These are phyloP conservation scores for Tuber magnatum DNA, from an alignment of 495 filamentous ascomycete species.

Conservation along the genomic window DNA sequence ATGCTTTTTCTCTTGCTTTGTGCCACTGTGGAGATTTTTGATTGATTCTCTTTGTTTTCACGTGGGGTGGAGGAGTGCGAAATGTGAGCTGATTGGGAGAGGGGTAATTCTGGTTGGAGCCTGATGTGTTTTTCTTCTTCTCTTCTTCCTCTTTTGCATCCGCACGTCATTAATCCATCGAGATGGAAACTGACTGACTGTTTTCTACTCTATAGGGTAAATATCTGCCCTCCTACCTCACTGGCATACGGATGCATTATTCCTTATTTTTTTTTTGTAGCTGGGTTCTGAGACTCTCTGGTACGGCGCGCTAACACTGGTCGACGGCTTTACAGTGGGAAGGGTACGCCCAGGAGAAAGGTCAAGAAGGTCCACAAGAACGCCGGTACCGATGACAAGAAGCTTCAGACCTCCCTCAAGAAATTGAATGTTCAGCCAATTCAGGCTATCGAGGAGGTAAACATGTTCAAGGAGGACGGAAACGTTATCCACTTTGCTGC, in stretches of 20 bases:
- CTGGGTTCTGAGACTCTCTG: constrained; percentile 6
- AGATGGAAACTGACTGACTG: constrained; percentile 17
- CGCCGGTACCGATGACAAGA: constrained; percentile 93
- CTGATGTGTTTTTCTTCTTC: background rate
- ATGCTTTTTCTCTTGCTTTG: constrained; percentile 43
- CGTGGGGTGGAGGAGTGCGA: constrained; percentile 19
- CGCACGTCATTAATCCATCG: constrained; percentile 17
- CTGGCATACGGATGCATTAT: constrained; percentile 15
- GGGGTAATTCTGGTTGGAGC: constrained; percentile 3
- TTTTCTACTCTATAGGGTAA: constrained; percentile 41
- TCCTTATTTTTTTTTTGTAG: background rate
- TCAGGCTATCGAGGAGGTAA: constrained; percentile 98
- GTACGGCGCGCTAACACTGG: constrained; percentile 20
- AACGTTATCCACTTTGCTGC: constrained; percentile 99
- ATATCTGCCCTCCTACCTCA: constrained; percentile 24
- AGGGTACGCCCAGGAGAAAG: constrained; percentile 95
- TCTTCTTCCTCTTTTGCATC: constrained; percentile 1
- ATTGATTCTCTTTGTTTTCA: constrained; percentile 4
- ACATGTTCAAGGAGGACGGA: constrained; percentile 99
- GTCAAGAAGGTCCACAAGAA: constrained; percentile 94
- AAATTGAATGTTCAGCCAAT: constrained; percentile 96
- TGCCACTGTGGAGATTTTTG: constrained; percentile 22
- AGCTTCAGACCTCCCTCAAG: constrained; percentile 89
- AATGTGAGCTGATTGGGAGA: constrained; percentile 9
- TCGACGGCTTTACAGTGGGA: constrained; percentile 58